These are phyloP conservation scores for Talaromyces sp. DNA, from an alignment of 2,329 filamentous ascomycete species.

Conservation along the genomic window DNA sequence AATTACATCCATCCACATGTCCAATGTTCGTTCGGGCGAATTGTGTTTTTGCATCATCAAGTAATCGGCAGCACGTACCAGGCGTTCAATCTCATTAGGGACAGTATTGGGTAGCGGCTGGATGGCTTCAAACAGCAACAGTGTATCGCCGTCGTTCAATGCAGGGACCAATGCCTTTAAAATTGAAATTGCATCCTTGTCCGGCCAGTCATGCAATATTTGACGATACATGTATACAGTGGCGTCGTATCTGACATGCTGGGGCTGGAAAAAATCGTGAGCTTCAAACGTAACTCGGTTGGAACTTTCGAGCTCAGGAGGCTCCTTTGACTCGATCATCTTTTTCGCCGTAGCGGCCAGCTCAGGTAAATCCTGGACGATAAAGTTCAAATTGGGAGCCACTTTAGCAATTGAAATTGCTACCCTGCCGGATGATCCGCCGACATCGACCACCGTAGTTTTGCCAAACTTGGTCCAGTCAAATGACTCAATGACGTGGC, in stretches of 20 bases:
- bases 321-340: background rate
- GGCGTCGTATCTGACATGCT: constrained; percentile 20
- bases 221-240: constrained; percentile 30
- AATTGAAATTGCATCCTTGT: constrained; percentile 31
- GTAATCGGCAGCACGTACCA: constrained; percentile 28
- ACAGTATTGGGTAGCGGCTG: constrained; percentile 17
- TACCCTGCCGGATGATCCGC: constrained; percentile 57
- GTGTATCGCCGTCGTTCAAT: constrained; percentile 18
- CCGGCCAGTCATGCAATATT: constrained; percentile 37
- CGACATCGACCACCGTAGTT: constrained; percentile 21
- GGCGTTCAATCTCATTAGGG: constrained; percentile 14
- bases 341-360: constrained; percentile 19
- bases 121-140: constrained; percentile 30
- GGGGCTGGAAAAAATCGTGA: constrained; percentile 31
- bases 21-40: constrained; percentile 25
- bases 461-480: background rate
- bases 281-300: constrained; percentile 18
- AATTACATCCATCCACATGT: constrained; percentile 20
- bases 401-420: constrained; percentile 50
- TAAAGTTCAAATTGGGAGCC: constrained; percentile 50
- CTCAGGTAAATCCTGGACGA: constrained; percentile 48
- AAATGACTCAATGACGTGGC: background rate
- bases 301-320: background rate
- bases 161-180: constrained; percentile 28
- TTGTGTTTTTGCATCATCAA: constrained; percentile 31